A percentile compares a stretch with the other conserved stretches of the same genome.
Evolutionary conservation across 2,329 filamentous ascomycete genomes (phyloP).

Genomic region (Aspergillus brasiliensis): DNA sequence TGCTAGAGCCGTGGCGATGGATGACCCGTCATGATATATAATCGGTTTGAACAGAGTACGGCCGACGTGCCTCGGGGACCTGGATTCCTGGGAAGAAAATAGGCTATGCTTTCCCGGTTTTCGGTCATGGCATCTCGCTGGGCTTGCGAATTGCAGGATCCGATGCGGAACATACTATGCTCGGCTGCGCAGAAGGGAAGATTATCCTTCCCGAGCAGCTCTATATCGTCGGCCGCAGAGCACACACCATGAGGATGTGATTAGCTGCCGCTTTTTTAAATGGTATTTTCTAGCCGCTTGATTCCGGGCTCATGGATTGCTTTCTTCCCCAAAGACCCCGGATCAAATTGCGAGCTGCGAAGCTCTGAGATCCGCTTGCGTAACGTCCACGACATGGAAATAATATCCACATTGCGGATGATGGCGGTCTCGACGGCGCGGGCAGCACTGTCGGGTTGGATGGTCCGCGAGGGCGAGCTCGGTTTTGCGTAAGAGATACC

Average conservation of each 20-base stretch:
- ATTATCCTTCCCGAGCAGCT: background rate
- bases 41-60: too few species aligned
- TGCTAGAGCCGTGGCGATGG: too few species aligned
- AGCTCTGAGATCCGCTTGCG: background rate
- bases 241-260: constrained; percentile 1
- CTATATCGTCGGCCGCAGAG: constrained; percentile 5
- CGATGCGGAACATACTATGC: constrained; percentile 5
- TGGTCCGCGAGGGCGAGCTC: constrained; percentile 1
- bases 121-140: constrained; percentile 3
- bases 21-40: too few species aligned
- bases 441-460: constrained; percentile 4
- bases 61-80: too few species aligned
- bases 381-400: constrained; percentile 10
- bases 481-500: constrained; percentile 1
- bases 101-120: background rate
- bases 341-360: background rate
- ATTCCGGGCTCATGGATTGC: background rate
- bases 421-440: constrained; percentile 4
- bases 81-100: too few species aligned
- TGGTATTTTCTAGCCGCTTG: background rate
- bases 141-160: background rate
- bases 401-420: background rate
- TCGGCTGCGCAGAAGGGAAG: background rate
- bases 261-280: background rate
- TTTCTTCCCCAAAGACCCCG: background rate